Conservation (phyloP, 2,329 filamentous ascomycete genomes). For the Cryoendolithus antarcticus region DNA sequence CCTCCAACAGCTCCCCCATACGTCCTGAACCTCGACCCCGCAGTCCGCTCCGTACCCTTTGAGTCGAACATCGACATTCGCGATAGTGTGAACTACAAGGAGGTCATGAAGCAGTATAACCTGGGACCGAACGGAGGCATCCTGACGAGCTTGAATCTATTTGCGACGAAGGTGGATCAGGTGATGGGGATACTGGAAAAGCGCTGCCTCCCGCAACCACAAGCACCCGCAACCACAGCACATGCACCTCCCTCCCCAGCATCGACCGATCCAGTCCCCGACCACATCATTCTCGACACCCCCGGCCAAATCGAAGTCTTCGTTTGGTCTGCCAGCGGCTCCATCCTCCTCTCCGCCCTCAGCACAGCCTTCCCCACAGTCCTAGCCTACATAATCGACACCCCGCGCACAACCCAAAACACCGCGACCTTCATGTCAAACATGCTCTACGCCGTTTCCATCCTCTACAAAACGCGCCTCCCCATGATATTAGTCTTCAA, state of each 20-base stretch:
- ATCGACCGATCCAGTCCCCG: constrained; percentile 32
- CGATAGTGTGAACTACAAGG: constrained; percentile 97
- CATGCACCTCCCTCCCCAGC: constrained; percentile 32
- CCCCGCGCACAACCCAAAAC: constrained; percentile 79
- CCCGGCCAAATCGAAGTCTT: constrained; percentile 98
- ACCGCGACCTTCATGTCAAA: constrained; percentile 99
- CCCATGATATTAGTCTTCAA: constrained; percentile 99
- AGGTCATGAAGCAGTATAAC: constrained; percentile 99
- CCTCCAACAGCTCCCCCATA: constrained; percentile 67
- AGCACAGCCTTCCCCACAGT: constrained; percentile 93
- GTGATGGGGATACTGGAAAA: constrained; percentile 84
- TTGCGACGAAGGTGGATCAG: constrained; percentile 96
- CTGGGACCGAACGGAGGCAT: constrained; percentile 95
- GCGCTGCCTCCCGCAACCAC: constrained; percentile 36
- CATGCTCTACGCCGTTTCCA: constrained; percentile 98
- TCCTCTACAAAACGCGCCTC: constrained; percentile 95
- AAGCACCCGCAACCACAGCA: not conserved
- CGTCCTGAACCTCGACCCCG: constrained; percentile 92
- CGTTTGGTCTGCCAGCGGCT: constrained; percentile 92
- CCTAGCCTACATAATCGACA: constrained; percentile 95
- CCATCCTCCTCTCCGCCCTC: constrained; percentile 82
- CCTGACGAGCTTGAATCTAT: constrained; percentile 86
- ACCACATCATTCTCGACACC: constrained; percentile 85
- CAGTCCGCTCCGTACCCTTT: constrained; percentile 85
- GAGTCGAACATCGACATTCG: constrained; percentile 98